These are phyloP conservation scores for Hemileia vastatrix DNA, from an alignment of 1,284 basidiomycete genomes.

Conservation along the genomic window DNA sequence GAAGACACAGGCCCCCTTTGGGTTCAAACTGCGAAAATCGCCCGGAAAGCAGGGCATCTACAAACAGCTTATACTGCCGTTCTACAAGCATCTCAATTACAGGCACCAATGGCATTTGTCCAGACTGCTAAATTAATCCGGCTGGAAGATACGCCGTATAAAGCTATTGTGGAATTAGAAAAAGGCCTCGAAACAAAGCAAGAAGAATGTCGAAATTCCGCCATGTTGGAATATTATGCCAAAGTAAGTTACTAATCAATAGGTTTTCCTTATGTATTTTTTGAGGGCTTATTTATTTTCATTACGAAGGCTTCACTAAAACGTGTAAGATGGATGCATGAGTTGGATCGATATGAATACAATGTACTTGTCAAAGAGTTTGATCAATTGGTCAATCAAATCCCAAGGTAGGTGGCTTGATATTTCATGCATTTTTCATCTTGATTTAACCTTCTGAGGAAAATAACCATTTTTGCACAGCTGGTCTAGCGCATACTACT, in stretches of 20 bases:
- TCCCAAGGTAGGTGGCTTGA: constrained; percentile 51
- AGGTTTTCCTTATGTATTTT: neutral
- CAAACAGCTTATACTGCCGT: constrained; percentile 96
- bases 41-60: constrained; percentile 84
- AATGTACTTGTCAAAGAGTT: constrained; percentile 58
- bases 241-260: constrained; percentile 53
- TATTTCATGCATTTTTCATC: constrained; percentile 8
- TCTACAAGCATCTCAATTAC: constrained; percentile 72
- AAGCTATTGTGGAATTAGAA: constrained; percentile 80
- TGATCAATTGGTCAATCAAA: constrained; percentile 52
- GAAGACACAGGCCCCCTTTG: constrained; percentile 70
- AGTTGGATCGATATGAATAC: constrained; percentile 69
- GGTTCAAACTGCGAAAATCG: constrained; percentile 88
- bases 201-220: neutral
- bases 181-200: constrained; percentile 54
- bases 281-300: no score
- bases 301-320: constrained; percentile 63
- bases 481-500: constrained; percentile 75
- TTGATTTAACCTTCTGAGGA: neutral
- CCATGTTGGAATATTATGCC: constrained; percentile 47
- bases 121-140: constrained; percentile 83
- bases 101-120: constrained; percentile 71
- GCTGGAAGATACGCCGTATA: constrained; percentile 67
- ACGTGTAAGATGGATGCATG: constrained; percentile 86
- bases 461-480: constrained; percentile 46